Conservation (phyloP, 169 alveolate genomes). For the Cytauxzoon felis region DNA sequence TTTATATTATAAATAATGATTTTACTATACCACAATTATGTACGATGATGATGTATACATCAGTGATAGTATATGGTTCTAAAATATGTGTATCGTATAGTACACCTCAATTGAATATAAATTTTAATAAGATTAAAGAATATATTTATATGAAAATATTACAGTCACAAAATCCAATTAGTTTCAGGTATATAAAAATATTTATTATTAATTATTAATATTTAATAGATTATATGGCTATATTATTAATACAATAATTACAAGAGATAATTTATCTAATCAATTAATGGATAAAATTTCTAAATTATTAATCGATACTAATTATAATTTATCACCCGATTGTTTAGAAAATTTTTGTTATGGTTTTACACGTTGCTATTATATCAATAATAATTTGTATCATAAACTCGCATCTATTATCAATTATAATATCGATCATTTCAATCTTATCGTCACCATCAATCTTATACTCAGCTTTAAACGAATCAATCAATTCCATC, state of each 20-base stretch:
- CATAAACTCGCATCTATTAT: constrained; percentile 15
- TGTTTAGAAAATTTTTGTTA: constrained; percentile 52
- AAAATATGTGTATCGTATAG: too few relatives aligned
- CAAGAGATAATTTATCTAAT: background rate
- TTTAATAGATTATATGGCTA: constrained; percentile 8
- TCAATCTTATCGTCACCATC: constrained; percentile 28
- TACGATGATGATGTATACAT: constrained; percentile 27
- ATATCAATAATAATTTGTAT: constrained; percentile 19
- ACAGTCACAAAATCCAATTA: background rate
- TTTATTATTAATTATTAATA: background rate
- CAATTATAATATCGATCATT: background rate
- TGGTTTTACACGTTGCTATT: constrained; percentile 18
- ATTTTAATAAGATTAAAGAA: constrained; percentile 1
- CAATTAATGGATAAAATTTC: constrained; percentile 21
- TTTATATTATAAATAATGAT: background rate
- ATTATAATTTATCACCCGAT: constrained; percentile 18
- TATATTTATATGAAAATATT: background rate
- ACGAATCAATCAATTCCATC: constrained; percentile 9
- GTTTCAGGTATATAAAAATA: constrained; percentile 33
- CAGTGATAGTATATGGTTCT: constrained; percentile 51
- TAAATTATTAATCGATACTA: constrained; percentile 4
- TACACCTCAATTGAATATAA: too few relatives aligned
- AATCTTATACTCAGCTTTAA: constrained; percentile 51
- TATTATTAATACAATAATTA: constrained; percentile 1
- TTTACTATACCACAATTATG: constrained; percentile 14